phyloP scores from a whole-genome alignment of 768 basidiomycete genomes.

The Boletus vermiculosoides region DNA sequence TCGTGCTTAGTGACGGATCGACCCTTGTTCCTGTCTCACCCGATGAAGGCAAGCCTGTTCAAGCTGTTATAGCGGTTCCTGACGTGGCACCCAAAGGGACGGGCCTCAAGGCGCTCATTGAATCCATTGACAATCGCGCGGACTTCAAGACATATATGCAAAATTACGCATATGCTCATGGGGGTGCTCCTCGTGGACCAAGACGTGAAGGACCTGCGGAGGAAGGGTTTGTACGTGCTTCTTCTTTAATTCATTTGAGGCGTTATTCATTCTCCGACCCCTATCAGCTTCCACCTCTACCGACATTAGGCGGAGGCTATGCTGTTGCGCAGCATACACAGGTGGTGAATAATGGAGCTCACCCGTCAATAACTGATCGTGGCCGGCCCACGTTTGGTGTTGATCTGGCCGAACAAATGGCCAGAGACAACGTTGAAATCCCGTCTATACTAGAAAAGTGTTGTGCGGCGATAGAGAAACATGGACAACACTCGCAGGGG shows the following conservation, averaged over 20 bases:
- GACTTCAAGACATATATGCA: constrained; percentile 99
- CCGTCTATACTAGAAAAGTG: constrained; percentile 88
- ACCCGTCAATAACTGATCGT: constrained; percentile 48
- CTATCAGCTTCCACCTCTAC: constrained; percentile 60
- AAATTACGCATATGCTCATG: constrained; percentile 91
- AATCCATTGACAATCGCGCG: constrained; percentile 88
- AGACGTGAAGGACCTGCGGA: constrained; percentile 86
- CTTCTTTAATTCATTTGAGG: constrained; percentile 3
- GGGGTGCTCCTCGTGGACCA: constrained; percentile 64
- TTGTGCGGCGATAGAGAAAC: constrained; percentile 86
- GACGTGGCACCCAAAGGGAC: constrained; percentile 38
- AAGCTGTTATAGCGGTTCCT: neutral
- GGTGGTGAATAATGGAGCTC: constrained; percentile 27
- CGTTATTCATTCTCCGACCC: constrained; percentile 3
- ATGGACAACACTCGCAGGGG: constrained; percentile 81
- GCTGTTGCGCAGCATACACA: constrained; percentile 25
- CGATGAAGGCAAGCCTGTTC: constrained; percentile 58
- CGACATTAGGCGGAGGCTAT: constrained; percentile 39
- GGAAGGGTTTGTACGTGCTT: constrained; percentile 85
- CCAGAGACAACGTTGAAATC: constrained; percentile 86
- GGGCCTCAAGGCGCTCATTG: constrained; percentile 83
- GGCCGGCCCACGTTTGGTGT: constrained; percentile 88
- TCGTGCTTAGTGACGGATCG: constrained; percentile 84
- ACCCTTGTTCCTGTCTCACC: constrained; percentile 70
- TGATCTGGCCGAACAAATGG: constrained; percentile 90